A percentile compares a stretch with the other conserved stretches of the same genome.
Conservation (phyloP, 1,139 yeast species). For the Yamadazyma atlantica region DNA sequence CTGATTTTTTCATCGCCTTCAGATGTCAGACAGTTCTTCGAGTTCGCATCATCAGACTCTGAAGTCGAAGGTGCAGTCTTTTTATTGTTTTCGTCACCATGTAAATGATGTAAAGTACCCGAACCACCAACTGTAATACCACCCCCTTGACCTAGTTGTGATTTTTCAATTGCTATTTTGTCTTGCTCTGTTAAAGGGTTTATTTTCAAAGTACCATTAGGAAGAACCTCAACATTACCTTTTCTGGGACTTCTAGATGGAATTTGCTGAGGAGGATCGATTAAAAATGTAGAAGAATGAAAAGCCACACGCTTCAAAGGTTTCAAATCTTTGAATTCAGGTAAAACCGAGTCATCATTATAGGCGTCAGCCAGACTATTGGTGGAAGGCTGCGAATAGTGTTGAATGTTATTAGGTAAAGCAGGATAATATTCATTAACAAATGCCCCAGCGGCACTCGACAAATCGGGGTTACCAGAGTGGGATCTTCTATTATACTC, state of each 20-base stretch:
- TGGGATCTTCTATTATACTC: slow-evolving; percentile 16
- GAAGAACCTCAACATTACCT: slow-evolving; percentile 67
- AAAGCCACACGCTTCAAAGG: slow-evolving; percentile 70
- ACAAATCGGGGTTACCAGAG: neutral
- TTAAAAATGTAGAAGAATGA: slow-evolving; percentile 68
- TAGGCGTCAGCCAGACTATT: neutral
- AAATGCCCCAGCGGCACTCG: neutral
- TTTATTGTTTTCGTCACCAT: slow-evolving; percentile 20
- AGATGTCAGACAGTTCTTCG: slow-evolving; percentile 16
- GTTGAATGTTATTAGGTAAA: slow-evolving; percentile 13
- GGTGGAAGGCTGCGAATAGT: slow-evolving; percentile 6
- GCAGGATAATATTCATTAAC: slow-evolving; percentile 8
- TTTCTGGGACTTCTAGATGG: slow-evolving; percentile 64
- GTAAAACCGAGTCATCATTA: slow-evolving; percentile 10
- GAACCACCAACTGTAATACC: slow-evolving; percentile 82
- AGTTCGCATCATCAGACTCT: slow-evolving; percentile 6
- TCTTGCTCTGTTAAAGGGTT: slow-evolving; percentile 67
- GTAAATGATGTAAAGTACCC: slow-evolving; percentile 52
- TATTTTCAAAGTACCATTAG: slow-evolving; percentile 59
- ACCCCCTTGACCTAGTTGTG: slow-evolving; percentile 56
- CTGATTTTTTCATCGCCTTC: slow-evolving; percentile 29
- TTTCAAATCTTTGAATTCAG: slow-evolving; percentile 28
- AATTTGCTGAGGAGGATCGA: slow-evolving; percentile 73
- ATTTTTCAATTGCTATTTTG: slow-evolving; percentile 40
- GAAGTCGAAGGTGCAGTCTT: slow-evolving; percentile 15